Evolutionary conservation across 441 rosid genomes (phyloP), one percentile per base, ranked within the genome.

Genomic region (Erysimum pusillum): DNA sequence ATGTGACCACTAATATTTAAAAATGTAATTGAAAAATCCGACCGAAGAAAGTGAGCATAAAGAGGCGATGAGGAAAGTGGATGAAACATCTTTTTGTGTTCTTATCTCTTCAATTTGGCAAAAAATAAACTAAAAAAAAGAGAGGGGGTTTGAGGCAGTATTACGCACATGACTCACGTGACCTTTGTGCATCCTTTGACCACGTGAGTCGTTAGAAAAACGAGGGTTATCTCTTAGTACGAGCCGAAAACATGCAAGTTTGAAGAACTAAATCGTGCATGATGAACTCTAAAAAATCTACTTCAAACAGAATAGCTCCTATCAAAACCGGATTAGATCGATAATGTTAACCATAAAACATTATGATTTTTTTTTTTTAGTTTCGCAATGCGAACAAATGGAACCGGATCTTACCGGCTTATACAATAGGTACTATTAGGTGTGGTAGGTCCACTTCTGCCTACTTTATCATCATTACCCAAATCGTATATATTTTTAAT

Each of bases 101-200:
- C 76, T 65, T 72, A 77, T 72, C 77, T 77, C 58, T 66, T 65
- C 42, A 65, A 65, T 71, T 71, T 63, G 15, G 67, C 49, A 35
- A 46, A 10, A 20, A 18, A 38, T 13, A 76, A 38, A 11, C 4
- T 25, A n/a, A 25, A 25, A 25, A 9, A 49, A 53, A 69, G 74
- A 34, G 14, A 45, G 13, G 44, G 22, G 52, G 39, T 45, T 63
- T 38, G 20, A 46, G 39, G 67, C 61, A 56, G 9, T 31, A 28
- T 9, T 63, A 65, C 68, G 58, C 62, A 65, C 73, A 42, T 63
- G 75, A 44, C 32, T 69, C 80, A 71, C 76, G 67, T 77, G 63
- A 58, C 62, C n/a, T 71, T 64, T 46, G 28, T 76, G 65, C 67
- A 69, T 22, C 65, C 39, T 69, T 62, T 69, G 59, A 69, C 79